Conservation (phyloP, 805 yeast species). For the Ogataea angusta region DNA sequence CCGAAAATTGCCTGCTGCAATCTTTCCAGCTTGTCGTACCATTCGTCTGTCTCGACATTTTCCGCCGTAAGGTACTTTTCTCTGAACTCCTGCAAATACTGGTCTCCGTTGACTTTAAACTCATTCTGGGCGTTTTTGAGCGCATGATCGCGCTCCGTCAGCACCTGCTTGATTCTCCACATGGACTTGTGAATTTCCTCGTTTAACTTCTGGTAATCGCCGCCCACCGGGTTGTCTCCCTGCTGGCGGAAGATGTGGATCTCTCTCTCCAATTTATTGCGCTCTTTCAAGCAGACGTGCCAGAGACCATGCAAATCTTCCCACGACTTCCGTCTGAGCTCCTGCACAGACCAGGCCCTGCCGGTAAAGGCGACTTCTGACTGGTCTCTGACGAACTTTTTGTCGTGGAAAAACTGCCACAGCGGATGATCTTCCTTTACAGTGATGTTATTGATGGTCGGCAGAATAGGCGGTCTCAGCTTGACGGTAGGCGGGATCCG, state of each 20-base stretch:
- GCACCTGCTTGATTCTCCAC: slow-evolving; percentile 81
- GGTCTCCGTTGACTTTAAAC: slow-evolving; percentile 41
- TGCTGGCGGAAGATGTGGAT: slow-evolving; percentile 48
- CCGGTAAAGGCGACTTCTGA: slow-evolving; percentile 54
- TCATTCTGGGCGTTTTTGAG: slow-evolving; percentile 54
- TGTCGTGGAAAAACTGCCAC: slow-evolving; percentile 83
- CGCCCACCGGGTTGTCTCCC: slow-evolving; percentile 27
- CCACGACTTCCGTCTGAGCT: slow-evolving; percentile 84
- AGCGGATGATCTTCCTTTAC: slow-evolving; percentile 86
- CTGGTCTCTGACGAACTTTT: slow-evolving; percentile 56
- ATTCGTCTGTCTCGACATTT: slow-evolving; percentile 51
- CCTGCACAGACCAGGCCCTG: slow-evolving; percentile 84
- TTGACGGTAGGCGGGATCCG: slow-evolving; percentile 46
- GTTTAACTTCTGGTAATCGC: slow-evolving; percentile 25
- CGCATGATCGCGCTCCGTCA: slow-evolving; percentile 80
- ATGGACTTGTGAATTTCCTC: slow-evolving; percentile 56
- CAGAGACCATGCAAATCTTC: slow-evolving; percentile 90
- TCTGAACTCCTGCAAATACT: slow-evolving; percentile 56
- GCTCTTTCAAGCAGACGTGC: slow-evolving; percentile 81
- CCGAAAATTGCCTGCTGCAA: slow-evolving; percentile 82
- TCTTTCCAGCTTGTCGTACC: slow-evolving; percentile 69
- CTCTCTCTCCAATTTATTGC: slow-evolving; percentile 78
- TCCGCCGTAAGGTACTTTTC: slow-evolving; percentile 54
- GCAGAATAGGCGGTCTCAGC: slow-evolving; percentile 80
- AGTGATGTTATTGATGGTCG: slow-evolving; percentile 68